A percentile compares a stretch with the other conserved stretches of the same genome.
These are phyloP conservation scores for Candida ulmi DNA, from an alignment of 805 yeast genomes.

Conservation along the genomic window DNA sequence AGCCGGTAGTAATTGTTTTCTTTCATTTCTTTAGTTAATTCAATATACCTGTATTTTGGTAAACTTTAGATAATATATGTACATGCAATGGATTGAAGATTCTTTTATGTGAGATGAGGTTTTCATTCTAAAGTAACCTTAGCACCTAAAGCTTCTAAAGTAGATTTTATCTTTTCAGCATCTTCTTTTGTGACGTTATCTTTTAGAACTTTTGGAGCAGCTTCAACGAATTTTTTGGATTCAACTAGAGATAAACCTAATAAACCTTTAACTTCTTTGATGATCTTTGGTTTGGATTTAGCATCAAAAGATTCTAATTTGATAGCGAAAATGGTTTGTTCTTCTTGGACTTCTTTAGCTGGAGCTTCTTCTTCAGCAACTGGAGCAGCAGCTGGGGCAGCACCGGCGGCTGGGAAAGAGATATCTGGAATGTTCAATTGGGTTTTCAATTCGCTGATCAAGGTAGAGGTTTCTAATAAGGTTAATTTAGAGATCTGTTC, in stretches of 20 bases:
- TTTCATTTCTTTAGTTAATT: too few relatives aligned
- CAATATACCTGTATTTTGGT: background rate
- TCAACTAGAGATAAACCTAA: constrained; percentile 92
- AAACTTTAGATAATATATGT: background rate
- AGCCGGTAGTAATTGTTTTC: too few relatives aligned
- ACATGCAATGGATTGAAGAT: background rate
- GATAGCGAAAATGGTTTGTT: constrained; percentile 86
- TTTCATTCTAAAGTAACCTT: constrained; percentile 79
- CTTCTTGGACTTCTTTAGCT: constrained; percentile 74
- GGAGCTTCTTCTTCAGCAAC: constrained; percentile 71
- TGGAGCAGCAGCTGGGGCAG: constrained; percentile 55
- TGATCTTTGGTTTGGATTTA: constrained; percentile 93
- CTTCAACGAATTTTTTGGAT: constrained; percentile 95
- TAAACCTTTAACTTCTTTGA: constrained; percentile 91
- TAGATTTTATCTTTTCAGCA: constrained; percentile 91
- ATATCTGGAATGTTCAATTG: constrained; percentile 92
- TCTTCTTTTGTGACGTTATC: constrained; percentile 97
- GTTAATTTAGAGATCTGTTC: constrained; percentile 87
- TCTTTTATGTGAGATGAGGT: background rate
- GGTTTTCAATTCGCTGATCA: constrained; percentile 73
- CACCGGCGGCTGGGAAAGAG: constrained; percentile 70
- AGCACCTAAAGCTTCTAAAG: constrained; percentile 93
- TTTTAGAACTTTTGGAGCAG: constrained; percentile 94
- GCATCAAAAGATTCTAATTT: constrained; percentile 93
- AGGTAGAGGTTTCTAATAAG: constrained; percentile 86